phyloP scores from a whole-genome alignment of 371 early-diverging fungal species.

The Conidiobolus coronatus region DNA sequence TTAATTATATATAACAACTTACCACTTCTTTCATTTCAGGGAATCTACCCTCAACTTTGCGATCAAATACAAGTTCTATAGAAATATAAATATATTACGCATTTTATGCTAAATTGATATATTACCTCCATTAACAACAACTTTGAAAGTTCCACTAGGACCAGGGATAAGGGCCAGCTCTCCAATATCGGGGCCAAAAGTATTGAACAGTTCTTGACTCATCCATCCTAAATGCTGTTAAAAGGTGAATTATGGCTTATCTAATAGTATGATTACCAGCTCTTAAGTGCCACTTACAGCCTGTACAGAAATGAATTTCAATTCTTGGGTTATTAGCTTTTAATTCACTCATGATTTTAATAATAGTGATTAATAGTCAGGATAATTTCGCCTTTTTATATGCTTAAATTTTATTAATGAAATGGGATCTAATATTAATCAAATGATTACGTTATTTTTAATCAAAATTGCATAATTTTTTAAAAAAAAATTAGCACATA shows the following conservation, averaged over 20 bases:
- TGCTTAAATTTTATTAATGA: too few species aligned
- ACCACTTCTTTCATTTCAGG: slow-evolving; percentile 50
- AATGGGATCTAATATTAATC: too few species aligned
- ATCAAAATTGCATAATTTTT: too few species aligned
- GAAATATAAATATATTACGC: not conserved
- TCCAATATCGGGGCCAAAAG: slow-evolving; percentile 31
- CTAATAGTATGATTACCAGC: not conserved
- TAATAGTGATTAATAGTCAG: too few species aligned
- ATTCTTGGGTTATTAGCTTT: slow-evolving; percentile 12
- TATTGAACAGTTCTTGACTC: slow-evolving; percentile 41
- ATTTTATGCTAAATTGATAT: too few species aligned
- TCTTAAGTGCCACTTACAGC: slow-evolving; percentile 17
- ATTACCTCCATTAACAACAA: slow-evolving; percentile 29
- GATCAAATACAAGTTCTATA: slow-evolving; percentile 28
- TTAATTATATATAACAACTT: too few species aligned
- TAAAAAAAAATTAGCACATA: too few species aligned
- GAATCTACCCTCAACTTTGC: slow-evolving; percentile 33
- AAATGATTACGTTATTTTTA: too few species aligned
- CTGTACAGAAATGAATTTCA: slow-evolving; percentile 24
- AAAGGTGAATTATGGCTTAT: not conserved
- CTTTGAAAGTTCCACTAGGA: slow-evolving; percentile 26
- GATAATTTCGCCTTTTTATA: too few species aligned
- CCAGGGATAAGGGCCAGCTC: slow-evolving; percentile 41
- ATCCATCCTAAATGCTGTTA: slow-evolving; percentile 30
- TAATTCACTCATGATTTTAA: too few species aligned